Conservation (phyloP, 371 early-diverging fungal species). For the Capillidium heterosporum region DNA sequence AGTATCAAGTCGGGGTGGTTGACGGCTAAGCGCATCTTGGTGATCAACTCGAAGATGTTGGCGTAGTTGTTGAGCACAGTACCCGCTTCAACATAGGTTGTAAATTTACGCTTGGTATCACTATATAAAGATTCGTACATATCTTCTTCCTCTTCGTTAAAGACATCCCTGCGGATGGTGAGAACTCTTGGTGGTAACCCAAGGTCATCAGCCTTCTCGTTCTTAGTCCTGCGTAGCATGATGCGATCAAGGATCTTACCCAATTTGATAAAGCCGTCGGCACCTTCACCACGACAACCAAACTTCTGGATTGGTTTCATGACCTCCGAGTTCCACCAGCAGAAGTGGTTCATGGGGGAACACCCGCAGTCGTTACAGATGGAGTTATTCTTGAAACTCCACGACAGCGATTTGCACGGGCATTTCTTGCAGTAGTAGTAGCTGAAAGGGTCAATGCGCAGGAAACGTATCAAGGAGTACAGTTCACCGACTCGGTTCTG, state of each 20-base stretch:
- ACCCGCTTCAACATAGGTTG: slow-evolving; percentile 64
- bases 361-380: slow-evolving; percentile 62
- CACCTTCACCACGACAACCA: slow-evolving; percentile 48
- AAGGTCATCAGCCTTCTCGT: slow-evolving; percentile 77
- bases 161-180: slow-evolving; percentile 58
- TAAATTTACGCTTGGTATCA: slow-evolving; percentile 59
- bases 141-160: slow-evolving; percentile 86
- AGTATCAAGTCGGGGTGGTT: slow-evolving; percentile 81
- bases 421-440: slow-evolving; percentile 84
- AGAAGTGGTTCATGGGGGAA: slow-evolving; percentile 60
- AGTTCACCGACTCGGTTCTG: slow-evolving; percentile 96
- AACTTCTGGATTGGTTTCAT: slow-evolving; percentile 78
- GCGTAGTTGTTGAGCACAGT: slow-evolving; percentile 90
- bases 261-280: slow-evolving; percentile 55
- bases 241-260: slow-evolving; percentile 60
- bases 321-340: slow-evolving; percentile 94
- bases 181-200: slow-evolving; percentile 83
- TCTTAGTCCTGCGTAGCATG: slow-evolving; percentile 88
- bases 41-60: slow-evolving; percentile 68
- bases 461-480: slow-evolving; percentile 85
- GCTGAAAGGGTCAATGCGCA: slow-evolving; percentile 21
- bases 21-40: slow-evolving; percentile 54
- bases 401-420: slow-evolving; percentile 54
- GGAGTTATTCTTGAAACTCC: slow-evolving; percentile 34
- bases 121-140: slow-evolving; percentile 71